Base-by-base conservation (phyloP, 441 rosid genomes). In the Croton setiger region DNA sequence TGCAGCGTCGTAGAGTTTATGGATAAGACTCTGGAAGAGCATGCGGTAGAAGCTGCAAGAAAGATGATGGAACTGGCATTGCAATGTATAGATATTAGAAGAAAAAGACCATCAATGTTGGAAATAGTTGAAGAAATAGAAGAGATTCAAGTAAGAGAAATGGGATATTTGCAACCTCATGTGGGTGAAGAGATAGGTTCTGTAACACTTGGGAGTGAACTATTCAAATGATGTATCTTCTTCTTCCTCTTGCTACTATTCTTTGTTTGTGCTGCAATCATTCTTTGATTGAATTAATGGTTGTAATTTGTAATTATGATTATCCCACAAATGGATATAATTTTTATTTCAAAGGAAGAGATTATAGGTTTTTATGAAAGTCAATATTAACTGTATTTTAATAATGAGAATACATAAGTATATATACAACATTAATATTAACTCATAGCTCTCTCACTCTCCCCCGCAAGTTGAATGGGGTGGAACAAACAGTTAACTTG, bases 141-240 rank as follows among this genome's bases (percentile, higher is more conserved):
- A 70, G 51, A 68, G 47, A 70, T 81, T 72, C 76, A 78, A 53
- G 67, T 64, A 52, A 60, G 70, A 51, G 80, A 75, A 68, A 61
- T 81, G 51, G 76, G 82, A 9, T 67, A 57, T 37, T 61, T 75
- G 71, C 64, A 67, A 35, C 56, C 72, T 57, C 55, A 56, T 15
- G 17, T 67, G 43, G 72, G 56, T 10, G 81, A 81, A 66, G 85
- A 76, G 51, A 84, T 80, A n/a, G 84, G 73, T 15, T 77, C 67
- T 4, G 83, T 84, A 14, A 75, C 67, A 47, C 82, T 82, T 11
- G 85, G 88, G n/a, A 84, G 85, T 63, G 85, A 81, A 72, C 82
- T 84, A 63, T 84, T 84, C 66, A 76, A 55, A 47, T 83, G 74
- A 80, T 7, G 8, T 18, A 33, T 61, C 12, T n/a, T 13, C 13